Base-by-base conservation (phyloP, 1,139 yeast species). In the Yamadazyma conglobata region DNA sequence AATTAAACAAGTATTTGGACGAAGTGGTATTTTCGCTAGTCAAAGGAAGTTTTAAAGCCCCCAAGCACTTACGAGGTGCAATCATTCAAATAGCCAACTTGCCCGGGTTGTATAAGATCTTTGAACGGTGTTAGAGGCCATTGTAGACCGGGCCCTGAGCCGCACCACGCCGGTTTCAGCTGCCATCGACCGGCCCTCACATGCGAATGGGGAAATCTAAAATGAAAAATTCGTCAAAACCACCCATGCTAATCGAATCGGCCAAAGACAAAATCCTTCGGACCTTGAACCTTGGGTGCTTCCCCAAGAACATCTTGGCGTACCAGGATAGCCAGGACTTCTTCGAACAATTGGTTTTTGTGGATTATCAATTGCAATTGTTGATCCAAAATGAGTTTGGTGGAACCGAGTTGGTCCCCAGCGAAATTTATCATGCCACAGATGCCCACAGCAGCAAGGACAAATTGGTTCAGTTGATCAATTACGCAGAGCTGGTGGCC, bases 21-120 rank as follows among this genome's bases (percentile, higher is more conserved):
- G 65, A 74, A 38, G 52, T 64, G 0, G 44, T 88, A 2, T 82
- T 87, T 45, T 95, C 95, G 0, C 63, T 73, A 11, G 51, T 86
- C 10, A 80, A 80, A 43, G 65, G 65, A 37, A 61, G 79, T 27
- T 73, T 88, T 20, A 52, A 87, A 12, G 95, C 93, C 0, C 75
- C 95, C 0, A 61, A 60, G 13, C 50, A 48, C 4, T 46, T 88
- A 19, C 43, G 57, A 3, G 52, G 65, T 13, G 80, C 77, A 37
- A 76, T 88, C 5, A 72, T 85, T 2, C 95, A 91, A 52, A 77
- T 93, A 24, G 97, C 98, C 0, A 89, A 83, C 50, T 60, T 93
- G 24, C 97, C 97, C 1, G 95, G 95, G 0, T 60, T 93, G 33
- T 93, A 93, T 56, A 76, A 70, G 47, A 95, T 93, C 4, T 91